Base-by-base conservation (phyloP, 352 stramenopile species). In the Phytophthora quininea region DNA sequence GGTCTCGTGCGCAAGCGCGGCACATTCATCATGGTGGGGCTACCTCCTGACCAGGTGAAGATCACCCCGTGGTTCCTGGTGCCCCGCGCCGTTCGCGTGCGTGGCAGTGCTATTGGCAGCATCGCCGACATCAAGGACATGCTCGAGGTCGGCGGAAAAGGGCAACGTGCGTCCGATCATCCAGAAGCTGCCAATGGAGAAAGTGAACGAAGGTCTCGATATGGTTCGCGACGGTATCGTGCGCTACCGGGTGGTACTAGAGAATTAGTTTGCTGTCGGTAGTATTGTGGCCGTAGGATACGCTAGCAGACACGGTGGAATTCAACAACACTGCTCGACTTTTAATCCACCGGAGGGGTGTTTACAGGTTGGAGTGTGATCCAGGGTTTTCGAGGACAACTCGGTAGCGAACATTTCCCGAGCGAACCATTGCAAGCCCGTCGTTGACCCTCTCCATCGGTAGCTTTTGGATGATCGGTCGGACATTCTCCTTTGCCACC, bases 401-500 rank as follows among this genome's bases (percentile, higher is more conserved):
- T n/a, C 54, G 54, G 42, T 53, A 61, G 30, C 54, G 54, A 15
- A 53, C 70, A 32, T 71, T 56, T 32, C 67, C 67, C 5, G 73
- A 50, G 31, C 64, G 69, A 6, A 84, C 69, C 60, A 72, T 64
- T 12, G 62, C 43, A 5, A 84, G 60, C 24, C 68, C 75, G 30
- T 80, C 62, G 61, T 84, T 79, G 15, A 64, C 71, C 30, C 80
- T 11, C 2, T 29, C 49, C 73, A 82, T 81, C 9, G 77, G 64
- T 45, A 84, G 38, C 33, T 76, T 78, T 42, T 77, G 64, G 24
- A 84, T 64, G 24, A 76, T 64, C 15, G 78, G 60, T 9, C 68
- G 58, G 40, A 94, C 83, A n/a, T 89, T 75, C 29, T 89, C 72
- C 30, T 80, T 63, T 3, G 66, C 71, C 24, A 84, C 94, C 27